Conservation (phyloP, 106 monocot genomes). For the Platanthera zijinensis region DNA sequence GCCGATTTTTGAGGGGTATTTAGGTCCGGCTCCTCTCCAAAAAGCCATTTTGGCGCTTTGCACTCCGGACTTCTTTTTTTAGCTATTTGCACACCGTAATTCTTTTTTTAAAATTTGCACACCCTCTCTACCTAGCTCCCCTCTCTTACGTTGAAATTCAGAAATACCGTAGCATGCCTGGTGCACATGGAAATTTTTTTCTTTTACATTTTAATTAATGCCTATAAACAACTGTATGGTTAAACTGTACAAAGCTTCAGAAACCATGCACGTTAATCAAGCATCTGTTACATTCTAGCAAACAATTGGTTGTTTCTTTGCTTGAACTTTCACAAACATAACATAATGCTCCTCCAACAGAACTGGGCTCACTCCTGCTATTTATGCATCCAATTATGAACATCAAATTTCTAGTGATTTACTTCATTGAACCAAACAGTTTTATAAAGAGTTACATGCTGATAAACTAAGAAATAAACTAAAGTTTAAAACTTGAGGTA, state of each 20-base stretch:
- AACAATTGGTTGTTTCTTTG: constrained; percentile 46
- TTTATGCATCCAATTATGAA: constrained; percentile 18
- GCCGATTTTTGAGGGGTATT: too few relatives aligned
- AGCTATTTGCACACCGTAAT: too few relatives aligned
- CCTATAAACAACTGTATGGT: neutral
- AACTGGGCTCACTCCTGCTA: constrained; percentile 10
- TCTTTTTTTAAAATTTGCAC: too few relatives aligned
- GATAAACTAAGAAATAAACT: too few relatives aligned
- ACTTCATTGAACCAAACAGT: too few relatives aligned
- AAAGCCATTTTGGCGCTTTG: too few relatives aligned
- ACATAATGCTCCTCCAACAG: constrained; percentile 53
- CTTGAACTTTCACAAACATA: constrained; percentile 82
- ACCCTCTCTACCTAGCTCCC: too few relatives aligned
- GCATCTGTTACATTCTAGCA: constrained; percentile 65
- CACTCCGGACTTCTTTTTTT: too few relatives aligned
- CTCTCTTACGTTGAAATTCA: too few relatives aligned
- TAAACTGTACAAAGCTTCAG: neutral
- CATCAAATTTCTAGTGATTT: neutral
- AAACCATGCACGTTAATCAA: constrained; percentile 44
- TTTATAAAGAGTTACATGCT: neutral
- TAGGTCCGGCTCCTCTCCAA: too few relatives aligned
- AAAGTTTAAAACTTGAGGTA: too few relatives aligned
- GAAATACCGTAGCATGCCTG: constrained; percentile 90
- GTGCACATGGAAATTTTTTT: constrained; percentile 53
- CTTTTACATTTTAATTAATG: constrained; percentile 1